A percentile compares a stretch with the other conserved stretches of the same genome.
These are phyloP conservation scores for Lipomyces chichibuensis DNA, from an alignment of 805 yeast species.

Conservation along the genomic window DNA sequence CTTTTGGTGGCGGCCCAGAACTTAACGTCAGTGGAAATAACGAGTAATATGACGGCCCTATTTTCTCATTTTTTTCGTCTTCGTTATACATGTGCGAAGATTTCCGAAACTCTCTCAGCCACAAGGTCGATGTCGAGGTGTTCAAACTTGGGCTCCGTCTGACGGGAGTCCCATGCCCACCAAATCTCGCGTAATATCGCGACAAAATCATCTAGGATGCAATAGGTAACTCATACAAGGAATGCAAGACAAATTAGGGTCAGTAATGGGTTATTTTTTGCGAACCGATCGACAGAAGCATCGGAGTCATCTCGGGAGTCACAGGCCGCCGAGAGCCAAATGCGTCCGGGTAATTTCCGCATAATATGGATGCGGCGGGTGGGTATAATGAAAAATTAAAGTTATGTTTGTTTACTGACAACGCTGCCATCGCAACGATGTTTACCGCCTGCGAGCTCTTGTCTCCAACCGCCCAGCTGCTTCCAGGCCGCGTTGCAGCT, in stretches of 20 bases:
- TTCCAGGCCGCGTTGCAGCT: background rate
- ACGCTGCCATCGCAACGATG: background rate
- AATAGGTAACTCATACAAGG: background rate
- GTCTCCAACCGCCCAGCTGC: background rate
- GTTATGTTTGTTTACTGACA: background rate
- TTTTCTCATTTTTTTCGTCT: background rate
- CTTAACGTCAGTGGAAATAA: slow-evolving; percentile 80
- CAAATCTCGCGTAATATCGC: background rate
- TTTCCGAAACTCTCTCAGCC: background rate
- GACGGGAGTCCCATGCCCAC: background rate
- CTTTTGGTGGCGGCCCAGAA: slow-evolving; percentile 62
- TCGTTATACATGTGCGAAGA: background rate
- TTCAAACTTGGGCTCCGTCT: background rate
- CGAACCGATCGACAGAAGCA: no score
- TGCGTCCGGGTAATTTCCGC: background rate
- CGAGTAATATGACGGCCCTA: slow-evolving; percentile 50
- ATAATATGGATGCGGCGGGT: no score
- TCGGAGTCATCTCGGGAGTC: no score
- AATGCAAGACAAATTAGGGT: background rate
- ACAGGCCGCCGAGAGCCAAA: no score
- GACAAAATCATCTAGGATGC: background rate
- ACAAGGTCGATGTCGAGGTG: no score
- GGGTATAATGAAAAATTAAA: background rate
- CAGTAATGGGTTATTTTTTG: no score
- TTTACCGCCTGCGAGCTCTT: background rate